A percentile compares a stretch with the other conserved stretches of the same genome.
These are phyloP conservation scores for Taiwanofungus camphoratus DNA, from an alignment of 1,284 basidiomycete genomes.

Conservation along the genomic window DNA sequence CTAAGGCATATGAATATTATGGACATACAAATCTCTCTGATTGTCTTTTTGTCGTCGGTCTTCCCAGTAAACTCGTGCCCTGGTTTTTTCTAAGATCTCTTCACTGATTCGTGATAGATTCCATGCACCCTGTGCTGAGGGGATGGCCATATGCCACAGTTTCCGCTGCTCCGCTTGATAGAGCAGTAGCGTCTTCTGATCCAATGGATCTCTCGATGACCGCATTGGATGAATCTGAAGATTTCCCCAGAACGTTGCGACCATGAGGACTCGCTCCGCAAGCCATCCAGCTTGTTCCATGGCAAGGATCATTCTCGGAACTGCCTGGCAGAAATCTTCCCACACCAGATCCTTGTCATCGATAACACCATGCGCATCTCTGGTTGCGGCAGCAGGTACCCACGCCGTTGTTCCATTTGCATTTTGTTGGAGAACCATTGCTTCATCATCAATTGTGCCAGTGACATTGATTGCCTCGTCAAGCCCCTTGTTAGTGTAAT, in stretches of 20 bases:
- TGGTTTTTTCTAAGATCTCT: not conserved
- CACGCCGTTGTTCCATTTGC: not conserved
- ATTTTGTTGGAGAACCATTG: not conserved
- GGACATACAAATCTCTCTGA: not conserved
- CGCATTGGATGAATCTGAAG: not conserved
- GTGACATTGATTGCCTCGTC: not conserved
- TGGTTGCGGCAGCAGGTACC: not conserved
- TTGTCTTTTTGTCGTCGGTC: not conserved
- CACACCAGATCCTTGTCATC: conserved; percentile 3
- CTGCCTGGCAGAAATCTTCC: conserved; percentile 1
- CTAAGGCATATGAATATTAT: not conserved
- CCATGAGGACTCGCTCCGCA: not conserved
- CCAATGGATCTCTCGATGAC: not conserved
- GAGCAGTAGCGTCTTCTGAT: not conserved
- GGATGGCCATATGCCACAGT: not conserved
- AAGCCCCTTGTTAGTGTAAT: not conserved
- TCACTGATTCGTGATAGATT: not conserved
- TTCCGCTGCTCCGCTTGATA: not conserved
- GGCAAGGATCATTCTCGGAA: not conserved
- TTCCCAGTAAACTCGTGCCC: not conserved
- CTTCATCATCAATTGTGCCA: not conserved
- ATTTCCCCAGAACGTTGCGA: conserved; percentile 6
- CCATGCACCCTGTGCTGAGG: not conserved
- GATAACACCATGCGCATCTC: not conserved
- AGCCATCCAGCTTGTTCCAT: conserved; percentile 1